These are phyloP conservation scores for Raphanus sativus DNA, from an alignment of 345 rosid genomes.

Conservation along the genomic window DNA sequence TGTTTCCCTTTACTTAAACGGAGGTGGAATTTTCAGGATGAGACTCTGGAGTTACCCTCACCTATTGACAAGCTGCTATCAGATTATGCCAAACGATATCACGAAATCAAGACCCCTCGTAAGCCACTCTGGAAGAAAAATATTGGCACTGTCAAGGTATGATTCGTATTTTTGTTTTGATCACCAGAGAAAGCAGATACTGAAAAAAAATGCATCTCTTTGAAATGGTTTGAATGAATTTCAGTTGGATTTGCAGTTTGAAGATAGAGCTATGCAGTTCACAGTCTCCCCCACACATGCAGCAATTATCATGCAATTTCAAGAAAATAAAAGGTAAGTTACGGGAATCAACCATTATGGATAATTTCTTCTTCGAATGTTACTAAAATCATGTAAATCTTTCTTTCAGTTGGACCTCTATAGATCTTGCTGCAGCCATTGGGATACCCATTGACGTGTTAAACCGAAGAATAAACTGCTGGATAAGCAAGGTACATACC, in stretches of 20 bases:
- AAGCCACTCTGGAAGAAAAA: constrained; percentile 96
- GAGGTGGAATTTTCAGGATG: constrained; percentile 62
- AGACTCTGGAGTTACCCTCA: constrained; percentile 67
- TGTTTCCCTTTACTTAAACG: not conserved
- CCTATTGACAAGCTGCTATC: constrained; percentile 70
- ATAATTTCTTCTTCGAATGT: not conserved
- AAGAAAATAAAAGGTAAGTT: constrained; percentile 71
- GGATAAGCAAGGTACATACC: constrained; percentile 81
- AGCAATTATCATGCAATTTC: constrained; percentile 90
- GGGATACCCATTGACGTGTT: constrained; percentile 75
- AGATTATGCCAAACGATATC: constrained; percentile 78
- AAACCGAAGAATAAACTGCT: constrained; percentile 72
- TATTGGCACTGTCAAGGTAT: constrained; percentile 91
- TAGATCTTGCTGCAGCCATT: constrained; percentile 62
- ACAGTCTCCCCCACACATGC: constrained; percentile 88
- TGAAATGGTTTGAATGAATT: constrained; percentile 28
- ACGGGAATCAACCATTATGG: not conserved
- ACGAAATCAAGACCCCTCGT: constrained; percentile 90
- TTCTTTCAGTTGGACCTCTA: constrained; percentile 77
- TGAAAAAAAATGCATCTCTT: not conserved
- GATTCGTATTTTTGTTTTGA: not conserved
- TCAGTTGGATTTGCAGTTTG: constrained; percentile 92
- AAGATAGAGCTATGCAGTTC: constrained; percentile 76
- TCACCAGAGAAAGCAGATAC: not conserved
- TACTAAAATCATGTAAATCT: constrained; percentile 16